phyloP scores from a whole-genome alignment of 2,329 filamentous ascomycete genomes.

The Monilinia fructigena region DNA sequence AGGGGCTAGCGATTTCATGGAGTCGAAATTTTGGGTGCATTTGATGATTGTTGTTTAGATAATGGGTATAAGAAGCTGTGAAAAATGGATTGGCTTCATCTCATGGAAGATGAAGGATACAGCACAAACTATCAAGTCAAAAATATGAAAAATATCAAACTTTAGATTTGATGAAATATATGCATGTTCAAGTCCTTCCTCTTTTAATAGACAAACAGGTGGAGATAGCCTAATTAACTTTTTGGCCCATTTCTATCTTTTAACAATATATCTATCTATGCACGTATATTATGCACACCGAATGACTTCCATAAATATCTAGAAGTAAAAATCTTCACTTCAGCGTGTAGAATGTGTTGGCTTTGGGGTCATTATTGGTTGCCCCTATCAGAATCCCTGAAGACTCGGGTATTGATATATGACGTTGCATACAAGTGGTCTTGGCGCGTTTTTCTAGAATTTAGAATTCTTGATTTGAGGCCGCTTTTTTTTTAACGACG shows the following conservation, averaged over 20 bases:
- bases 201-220: background rate
- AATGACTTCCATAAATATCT: background rate
- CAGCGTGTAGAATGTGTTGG: slow-evolving; percentile 13
- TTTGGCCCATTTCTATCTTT: background rate
- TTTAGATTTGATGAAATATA: background rate
- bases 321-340: background rate
- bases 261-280: background rate
- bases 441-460: slow-evolving; percentile 27
- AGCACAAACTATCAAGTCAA: slow-evolving; percentile 15
- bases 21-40: slow-evolving; percentile 33
- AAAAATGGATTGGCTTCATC: slow-evolving; percentile 23
- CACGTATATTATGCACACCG: background rate
- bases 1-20: slow-evolving; percentile 32
- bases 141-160: slow-evolving; percentile 22
- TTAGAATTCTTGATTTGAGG: slow-evolving; percentile 17
- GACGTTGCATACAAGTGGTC: slow-evolving; percentile 21
- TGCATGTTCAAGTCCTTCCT: background rate
- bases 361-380: background rate
- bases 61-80: slow-evolving; percentile 30
- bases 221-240: background rate
- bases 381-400: slow-evolving; percentile 21
- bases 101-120: slow-evolving; percentile 25
- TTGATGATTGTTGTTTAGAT: slow-evolving; percentile 36
- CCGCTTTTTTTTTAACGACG: background rate
- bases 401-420: slow-evolving; percentile 20